Percentiles rank a stretch among this genome's conserved stretches.
phyloP scores from a whole-genome alignment of 257 asterid species.

The Przewalskia tangutica region DNA sequence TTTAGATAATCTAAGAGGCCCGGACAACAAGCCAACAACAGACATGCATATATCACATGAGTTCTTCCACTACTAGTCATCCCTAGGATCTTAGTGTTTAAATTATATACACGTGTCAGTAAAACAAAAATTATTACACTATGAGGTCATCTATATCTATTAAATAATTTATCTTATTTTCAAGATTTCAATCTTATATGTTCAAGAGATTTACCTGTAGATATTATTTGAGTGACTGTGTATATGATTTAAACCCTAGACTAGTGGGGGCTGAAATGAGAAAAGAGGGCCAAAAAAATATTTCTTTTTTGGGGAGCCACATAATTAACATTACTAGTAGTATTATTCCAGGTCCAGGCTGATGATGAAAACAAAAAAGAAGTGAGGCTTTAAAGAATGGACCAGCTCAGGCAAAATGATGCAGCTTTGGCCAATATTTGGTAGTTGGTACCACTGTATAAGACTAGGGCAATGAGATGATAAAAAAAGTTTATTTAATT shows the following conservation, averaged over 20 bases:
- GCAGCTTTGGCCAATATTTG: conserved; percentile 33
- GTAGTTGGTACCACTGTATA: conserved; percentile 25
- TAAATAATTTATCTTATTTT: not conserved
- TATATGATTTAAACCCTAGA: conserved; percentile 13
- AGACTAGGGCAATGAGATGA: conserved; percentile 4
- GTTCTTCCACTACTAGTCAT: not conserved
- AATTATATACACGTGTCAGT: not conserved
- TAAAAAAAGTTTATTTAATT: not conserved
- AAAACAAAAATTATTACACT: not conserved
- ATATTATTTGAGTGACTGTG: not conserved
- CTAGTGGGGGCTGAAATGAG: conserved; percentile 4
- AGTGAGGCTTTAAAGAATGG: conserved; percentile 18
- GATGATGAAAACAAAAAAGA: conserved; percentile 8
- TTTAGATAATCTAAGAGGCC: conserved; percentile 37
- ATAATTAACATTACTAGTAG: not conserved
- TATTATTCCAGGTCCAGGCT: conserved; percentile 11
- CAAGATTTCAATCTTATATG: not conserved
- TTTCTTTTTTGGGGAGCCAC: not conserved
- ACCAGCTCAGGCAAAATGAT: conserved; percentile 38
- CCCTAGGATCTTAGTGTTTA: not conserved
- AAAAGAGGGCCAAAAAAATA: not conserved
- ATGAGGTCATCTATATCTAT: not conserved
- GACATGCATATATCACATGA: not conserved
- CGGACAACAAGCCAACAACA: not conserved
- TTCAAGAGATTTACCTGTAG: not conserved